Percentiles rank a stretch among this genome's conserved stretches.
phyloP scores from a whole-genome alignment of 148 eudicot genomes.

The Fagopyrum tataricum region DNA sequence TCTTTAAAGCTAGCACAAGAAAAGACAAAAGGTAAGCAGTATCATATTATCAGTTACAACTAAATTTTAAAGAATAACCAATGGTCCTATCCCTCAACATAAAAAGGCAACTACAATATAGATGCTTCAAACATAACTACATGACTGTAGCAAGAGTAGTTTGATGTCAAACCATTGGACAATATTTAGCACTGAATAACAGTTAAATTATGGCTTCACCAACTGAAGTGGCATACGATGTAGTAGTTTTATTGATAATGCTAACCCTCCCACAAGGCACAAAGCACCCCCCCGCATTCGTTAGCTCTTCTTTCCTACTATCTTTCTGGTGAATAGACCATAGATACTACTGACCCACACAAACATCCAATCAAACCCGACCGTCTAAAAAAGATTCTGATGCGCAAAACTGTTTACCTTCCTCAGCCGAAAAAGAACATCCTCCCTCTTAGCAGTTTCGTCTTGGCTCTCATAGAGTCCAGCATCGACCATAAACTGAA shows the following conservation, averaged over 20 bases:
- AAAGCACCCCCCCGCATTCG: background rate
- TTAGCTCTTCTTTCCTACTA: background rate
- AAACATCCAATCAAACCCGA: background rate
- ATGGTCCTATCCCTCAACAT: background rate
- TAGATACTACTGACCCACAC: background rate
- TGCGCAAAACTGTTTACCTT: conserved; percentile 30
- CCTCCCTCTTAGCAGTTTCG: conserved; percentile 55
- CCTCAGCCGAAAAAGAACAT: conserved; percentile 57
- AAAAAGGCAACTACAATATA: background rate
- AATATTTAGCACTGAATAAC: background rate
- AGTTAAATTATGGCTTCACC: background rate
- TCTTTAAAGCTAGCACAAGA: background rate
- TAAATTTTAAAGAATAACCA: background rate
- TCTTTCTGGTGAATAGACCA: too few species aligned
- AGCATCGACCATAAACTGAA: conserved; percentile 58
- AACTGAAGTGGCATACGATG: background rate
- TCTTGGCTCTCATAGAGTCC: conserved; percentile 64
- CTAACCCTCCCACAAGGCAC: too few species aligned
- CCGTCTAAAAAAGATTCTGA: background rate
- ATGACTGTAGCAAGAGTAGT: too few species aligned
- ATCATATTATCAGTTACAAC: background rate
- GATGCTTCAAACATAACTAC: too few species aligned
- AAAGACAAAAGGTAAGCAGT: background rate
- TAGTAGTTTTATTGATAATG: too few species aligned
- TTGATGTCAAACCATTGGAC: background rate